Evolutionary conservation across 73 alveolate genomes (phyloP).

Genomic region (Effrenium voratum): DNA sequence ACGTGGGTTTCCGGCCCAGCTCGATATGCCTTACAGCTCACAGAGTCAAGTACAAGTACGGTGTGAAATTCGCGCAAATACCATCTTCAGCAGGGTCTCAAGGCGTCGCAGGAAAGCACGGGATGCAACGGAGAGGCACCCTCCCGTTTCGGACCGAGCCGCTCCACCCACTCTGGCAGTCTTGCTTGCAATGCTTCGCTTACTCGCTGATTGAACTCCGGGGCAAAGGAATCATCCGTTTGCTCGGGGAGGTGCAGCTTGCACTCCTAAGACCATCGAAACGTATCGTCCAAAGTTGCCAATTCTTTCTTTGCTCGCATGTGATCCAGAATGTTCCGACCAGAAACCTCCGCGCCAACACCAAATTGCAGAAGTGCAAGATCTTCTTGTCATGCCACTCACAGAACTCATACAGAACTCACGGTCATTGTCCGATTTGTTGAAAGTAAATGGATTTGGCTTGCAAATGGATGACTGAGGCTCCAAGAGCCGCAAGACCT

Average conservation of each 20-base stretch:
- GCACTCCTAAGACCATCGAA: slow-evolving; percentile 92
- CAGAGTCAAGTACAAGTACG: neutral
- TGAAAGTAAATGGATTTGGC: neutral
- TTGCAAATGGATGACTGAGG: neutral
- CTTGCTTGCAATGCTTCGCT: slow-evolving; percentile 1
- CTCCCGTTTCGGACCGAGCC: neutral
- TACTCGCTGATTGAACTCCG: slow-evolving; percentile 45
- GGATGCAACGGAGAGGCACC: neutral
- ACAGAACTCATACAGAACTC: no score
- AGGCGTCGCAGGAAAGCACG: no score
- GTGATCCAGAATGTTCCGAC: no score
- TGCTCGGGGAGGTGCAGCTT: slow-evolving; percentile 48
- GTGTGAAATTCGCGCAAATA: no score
- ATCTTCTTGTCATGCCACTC: no score
- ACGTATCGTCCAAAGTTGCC: no score
- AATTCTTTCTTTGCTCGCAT: no score
- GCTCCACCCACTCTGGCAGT: slow-evolving; percentile 54
- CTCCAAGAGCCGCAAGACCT: slow-evolving; percentile 16
- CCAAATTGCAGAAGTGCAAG: neutral
- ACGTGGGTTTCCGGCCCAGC: slow-evolving; percentile 55
- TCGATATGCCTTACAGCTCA: slow-evolving; percentile 28
- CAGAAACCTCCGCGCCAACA: neutral
- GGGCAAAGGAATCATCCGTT: neutral
- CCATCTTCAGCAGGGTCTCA: no score
- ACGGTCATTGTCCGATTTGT: neutral